phyloP scores from a whole-genome alignment of 495 filamentous ascomycete species.

The Lophiostoma macrostomum region DNA sequence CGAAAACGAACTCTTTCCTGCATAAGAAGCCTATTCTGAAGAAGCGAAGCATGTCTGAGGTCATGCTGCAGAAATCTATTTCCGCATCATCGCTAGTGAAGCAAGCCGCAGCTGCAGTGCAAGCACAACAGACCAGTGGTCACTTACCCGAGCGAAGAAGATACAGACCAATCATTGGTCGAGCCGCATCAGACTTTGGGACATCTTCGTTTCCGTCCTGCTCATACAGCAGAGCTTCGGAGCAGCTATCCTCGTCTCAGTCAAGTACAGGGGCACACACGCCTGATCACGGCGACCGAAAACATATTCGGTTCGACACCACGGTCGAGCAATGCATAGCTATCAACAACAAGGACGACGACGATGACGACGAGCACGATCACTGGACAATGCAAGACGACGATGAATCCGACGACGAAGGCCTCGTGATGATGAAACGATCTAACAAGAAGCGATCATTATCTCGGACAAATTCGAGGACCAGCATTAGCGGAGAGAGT shows the following conservation, averaged over 20 bases:
- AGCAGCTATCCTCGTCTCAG: constrained; percentile 56
- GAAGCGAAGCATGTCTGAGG: constrained; percentile 91
- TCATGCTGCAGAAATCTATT: constrained; percentile 87
- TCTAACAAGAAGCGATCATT: constrained; percentile 46
- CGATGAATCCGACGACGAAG: constrained; percentile 69
- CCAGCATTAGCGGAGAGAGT: constrained; percentile 61
- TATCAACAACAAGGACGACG: constrained; percentile 75
- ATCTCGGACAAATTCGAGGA: constrained; percentile 47
- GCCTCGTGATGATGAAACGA: constrained; percentile 79
- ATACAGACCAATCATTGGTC: constrained; percentile 47
- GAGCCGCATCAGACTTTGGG: constrained; percentile 66
- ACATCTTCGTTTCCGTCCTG: constrained; percentile 51
- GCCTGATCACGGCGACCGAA: constrained; percentile 61
- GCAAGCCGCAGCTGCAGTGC: constrained; percentile 87
- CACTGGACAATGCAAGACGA: constrained; percentile 45
- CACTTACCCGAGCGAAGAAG: constrained; percentile 30
- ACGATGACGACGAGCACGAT: constrained; percentile 63
- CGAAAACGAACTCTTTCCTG: constrained; percentile 76
- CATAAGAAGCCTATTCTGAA: constrained; percentile 93
- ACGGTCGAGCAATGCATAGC: constrained; percentile 95
- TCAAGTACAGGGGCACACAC: constrained; percentile 63
- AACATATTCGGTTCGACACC: constrained; percentile 95
- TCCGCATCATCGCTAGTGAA: constrained; percentile 89
- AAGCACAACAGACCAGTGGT: constrained; percentile 75
- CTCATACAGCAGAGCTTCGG: constrained; percentile 54